Conservation (phyloP, 805 yeast genomes). For the Ogataea chonburiensis region DNA sequence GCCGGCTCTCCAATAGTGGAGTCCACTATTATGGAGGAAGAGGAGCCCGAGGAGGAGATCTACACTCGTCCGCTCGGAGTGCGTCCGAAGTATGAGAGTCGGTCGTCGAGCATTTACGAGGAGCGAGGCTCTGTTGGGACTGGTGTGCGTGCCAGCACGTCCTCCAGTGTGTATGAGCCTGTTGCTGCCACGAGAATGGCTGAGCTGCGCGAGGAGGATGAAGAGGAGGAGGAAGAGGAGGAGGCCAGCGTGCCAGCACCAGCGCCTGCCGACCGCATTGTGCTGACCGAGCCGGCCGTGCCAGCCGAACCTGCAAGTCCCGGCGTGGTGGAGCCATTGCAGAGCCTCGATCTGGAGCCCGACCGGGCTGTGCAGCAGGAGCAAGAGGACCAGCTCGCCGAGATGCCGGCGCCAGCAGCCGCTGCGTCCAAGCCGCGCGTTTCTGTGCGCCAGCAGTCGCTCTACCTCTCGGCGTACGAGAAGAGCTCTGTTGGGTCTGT, state of each 20-base stretch:
- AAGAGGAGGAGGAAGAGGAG: too few species aligned
- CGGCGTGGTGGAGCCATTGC: too few species aligned
- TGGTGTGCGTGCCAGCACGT: constrained; percentile 15
- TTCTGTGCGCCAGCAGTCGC: constrained; percentile 30
- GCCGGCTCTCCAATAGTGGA: constrained; percentile 21
- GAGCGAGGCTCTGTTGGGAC: constrained; percentile 9
- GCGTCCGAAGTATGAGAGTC: constrained; percentile 18
- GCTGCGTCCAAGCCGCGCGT: constrained; percentile 22
- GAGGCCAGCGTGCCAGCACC: too few species aligned
- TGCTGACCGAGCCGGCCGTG: too few species aligned
- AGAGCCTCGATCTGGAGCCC: not conserved
- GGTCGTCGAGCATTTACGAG: constrained; percentile 25
- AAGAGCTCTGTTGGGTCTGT: constrained; percentile 6
- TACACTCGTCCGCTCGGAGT: not conserved
- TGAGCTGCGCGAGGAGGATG: too few species aligned
- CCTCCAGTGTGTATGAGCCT: constrained; percentile 23
- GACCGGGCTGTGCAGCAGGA: not conserved
- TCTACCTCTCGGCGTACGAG: constrained; percentile 24
- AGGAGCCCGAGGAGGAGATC: constrained; percentile 13
- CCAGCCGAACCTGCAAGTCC: too few species aligned
- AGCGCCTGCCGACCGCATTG: constrained; percentile 1
- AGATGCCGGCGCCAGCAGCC: not conserved
- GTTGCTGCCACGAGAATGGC: not conserved
- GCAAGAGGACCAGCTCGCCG: not conserved
- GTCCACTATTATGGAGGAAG: constrained; percentile 25